A percentile compares a stretch with the other conserved stretches of the same genome.
Conservation (phyloP, 345 rosid genomes). For the Salix udensis region DNA sequence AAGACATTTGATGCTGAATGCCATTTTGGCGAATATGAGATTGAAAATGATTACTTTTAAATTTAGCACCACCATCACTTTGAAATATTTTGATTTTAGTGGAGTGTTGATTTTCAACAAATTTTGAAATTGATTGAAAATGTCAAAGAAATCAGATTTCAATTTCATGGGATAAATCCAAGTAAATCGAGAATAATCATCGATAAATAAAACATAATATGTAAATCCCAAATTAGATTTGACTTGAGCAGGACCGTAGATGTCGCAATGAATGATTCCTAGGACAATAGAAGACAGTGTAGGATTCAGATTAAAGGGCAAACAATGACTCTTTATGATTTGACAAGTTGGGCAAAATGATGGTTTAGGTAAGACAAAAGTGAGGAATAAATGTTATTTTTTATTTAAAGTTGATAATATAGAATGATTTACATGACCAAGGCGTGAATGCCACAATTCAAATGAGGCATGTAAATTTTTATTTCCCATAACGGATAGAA, state of each 20-base stretch:
- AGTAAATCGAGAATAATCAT: background rate
- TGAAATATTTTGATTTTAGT: background rate
- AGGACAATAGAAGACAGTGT: background rate
- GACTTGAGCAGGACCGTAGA: background rate
- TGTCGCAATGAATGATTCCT: background rate
- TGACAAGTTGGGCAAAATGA: conserved; percentile 4
- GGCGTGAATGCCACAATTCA: conserved; percentile 12
- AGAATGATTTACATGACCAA: conserved; percentile 1
- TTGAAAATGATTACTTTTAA: background rate
- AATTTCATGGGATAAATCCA: conserved; percentile 7
- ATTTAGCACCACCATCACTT: conserved; percentile 1
- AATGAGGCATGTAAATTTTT: background rate
- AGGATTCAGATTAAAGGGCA: background rate
- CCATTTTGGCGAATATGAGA: background rate
- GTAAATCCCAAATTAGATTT: background rate
- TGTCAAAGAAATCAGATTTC: background rate
- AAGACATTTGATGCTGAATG: conserved; percentile 3
- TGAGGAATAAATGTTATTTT: background rate
- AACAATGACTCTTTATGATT: background rate
- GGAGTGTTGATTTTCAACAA: background rate
- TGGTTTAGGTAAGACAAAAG: background rate
- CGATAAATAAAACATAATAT: background rate
- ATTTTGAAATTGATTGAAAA: background rate
- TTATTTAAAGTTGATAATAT: background rate
- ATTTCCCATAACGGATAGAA: background rate